A percentile compares a stretch with the other conserved stretches of the same genome.
These are phyloP conservation scores for Candida tunisiensis DNA, from an alignment of 1,139 yeast species.

Conservation along the genomic window DNA sequence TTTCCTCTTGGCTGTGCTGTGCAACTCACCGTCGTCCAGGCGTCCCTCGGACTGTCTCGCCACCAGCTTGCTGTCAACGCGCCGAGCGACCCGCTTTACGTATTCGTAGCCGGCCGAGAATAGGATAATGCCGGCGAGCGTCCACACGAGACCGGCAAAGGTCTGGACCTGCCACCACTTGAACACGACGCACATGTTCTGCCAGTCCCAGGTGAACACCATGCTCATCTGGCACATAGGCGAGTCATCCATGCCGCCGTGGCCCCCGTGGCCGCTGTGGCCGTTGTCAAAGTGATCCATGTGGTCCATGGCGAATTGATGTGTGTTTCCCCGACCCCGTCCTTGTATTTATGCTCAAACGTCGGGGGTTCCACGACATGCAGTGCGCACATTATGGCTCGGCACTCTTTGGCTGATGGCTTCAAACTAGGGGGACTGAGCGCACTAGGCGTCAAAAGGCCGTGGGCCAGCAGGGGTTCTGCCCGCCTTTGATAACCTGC, in stretches of 20 bases:
- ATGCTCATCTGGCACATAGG: slow-evolving; percentile 54
- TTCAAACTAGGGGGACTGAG: too few species aligned
- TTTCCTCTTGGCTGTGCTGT: too few species aligned
- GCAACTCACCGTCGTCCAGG: too few species aligned
- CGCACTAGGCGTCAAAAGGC: too few species aligned
- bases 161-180: slow-evolving; percentile 65
- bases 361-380: too few species aligned
- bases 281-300: slow-evolving; percentile 15
- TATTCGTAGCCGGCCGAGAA: slow-evolving; percentile 45
- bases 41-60: too few species aligned
- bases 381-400: too few species aligned
- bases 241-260: slow-evolving; percentile 7
- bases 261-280: slow-evolving; percentile 16
- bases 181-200: slow-evolving; percentile 54
- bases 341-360: too few species aligned
- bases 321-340: too few species aligned
- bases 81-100: slow-evolving; percentile 7
- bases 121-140: slow-evolving; percentile 32
- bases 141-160: slow-evolving; percentile 30
- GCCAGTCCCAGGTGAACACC: slow-evolving; percentile 74
- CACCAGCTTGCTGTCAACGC: slow-evolving; percentile 6
- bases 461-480: too few species aligned
- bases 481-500: too few species aligned
- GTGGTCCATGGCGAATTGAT: slow-evolving; percentile 7
- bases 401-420: too few species aligned